These are phyloP conservation scores for Teunomyces gatunensis DNA, from an alignment of 805 yeast genomes.

Conservation along the genomic window DNA sequence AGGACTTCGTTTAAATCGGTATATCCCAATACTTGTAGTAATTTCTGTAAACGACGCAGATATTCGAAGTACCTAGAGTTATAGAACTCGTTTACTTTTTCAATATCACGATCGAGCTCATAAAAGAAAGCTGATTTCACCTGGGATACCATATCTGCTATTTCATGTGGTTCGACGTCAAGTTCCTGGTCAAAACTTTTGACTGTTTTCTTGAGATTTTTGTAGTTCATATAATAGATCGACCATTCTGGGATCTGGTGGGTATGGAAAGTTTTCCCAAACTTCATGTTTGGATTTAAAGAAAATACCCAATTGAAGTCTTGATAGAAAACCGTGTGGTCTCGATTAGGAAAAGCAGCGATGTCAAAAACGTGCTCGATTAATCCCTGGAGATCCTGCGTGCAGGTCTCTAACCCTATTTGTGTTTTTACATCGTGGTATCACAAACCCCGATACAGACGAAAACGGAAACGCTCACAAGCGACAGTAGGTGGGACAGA, in stretches of 20 bases:
- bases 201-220: constrained; percentile 75
- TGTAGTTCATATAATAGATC: constrained; percentile 78
- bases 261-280: constrained; percentile 71
- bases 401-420: not conserved
- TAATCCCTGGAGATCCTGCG: not conserved
- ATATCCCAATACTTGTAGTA: constrained; percentile 35
- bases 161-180: constrained; percentile 17
- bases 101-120: constrained; percentile 76
- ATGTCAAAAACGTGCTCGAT: constrained; percentile 1
- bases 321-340: not conserved
- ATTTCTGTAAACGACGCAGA: constrained; percentile 59
- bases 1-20: constrained; percentile 9
- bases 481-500: no score
- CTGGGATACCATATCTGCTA: constrained; percentile 17
- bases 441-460: not conserved
- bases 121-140: constrained; percentile 68
- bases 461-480: not conserved
- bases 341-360: constrained; percentile 1
- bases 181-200: constrained; percentile 55
- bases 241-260: constrained; percentile 97
- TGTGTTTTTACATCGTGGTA: not conserved
- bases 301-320: no score
- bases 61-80: constrained; percentile 72
- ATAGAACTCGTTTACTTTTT: constrained; percentile 76
- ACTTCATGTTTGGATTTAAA: constrained; percentile 51